Conservation (phyloP, 352 stramenopile species). For the Pythium periplocum region DNA sequence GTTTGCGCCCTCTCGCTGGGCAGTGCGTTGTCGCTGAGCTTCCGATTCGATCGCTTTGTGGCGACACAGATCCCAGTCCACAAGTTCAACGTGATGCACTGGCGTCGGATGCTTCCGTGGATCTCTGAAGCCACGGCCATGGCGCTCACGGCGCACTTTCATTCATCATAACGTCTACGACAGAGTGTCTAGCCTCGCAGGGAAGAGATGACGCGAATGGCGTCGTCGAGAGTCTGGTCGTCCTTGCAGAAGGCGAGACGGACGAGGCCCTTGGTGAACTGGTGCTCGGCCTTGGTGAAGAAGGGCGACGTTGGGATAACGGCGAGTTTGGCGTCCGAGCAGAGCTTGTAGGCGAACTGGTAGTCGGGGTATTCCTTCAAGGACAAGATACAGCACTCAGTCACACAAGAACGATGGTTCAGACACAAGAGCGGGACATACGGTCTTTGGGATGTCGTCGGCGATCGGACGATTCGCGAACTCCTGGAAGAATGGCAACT, state of each 20-base stretch:
- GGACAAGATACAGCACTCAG: neutral
- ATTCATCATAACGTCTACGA: neutral
- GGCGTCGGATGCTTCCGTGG: slow-evolving; percentile 81
- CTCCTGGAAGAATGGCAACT: slow-evolving; percentile 66
- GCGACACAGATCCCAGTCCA: slow-evolving; percentile 52
- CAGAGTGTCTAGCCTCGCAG: neutral
- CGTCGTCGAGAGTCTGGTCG: slow-evolving; percentile 89
- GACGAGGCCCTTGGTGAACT: slow-evolving; percentile 66
- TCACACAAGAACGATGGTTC: too few species aligned
- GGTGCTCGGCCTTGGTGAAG: slow-evolving; percentile 83
- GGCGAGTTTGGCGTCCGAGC: slow-evolving; percentile 85
- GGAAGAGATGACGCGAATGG: slow-evolving; percentile 69
- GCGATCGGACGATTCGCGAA: slow-evolving; percentile 53
- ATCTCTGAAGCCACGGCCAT: slow-evolving; percentile 52
- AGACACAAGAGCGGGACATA: slow-evolving; percentile 13
- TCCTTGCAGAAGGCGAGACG: slow-evolving; percentile 97
- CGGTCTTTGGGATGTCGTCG: slow-evolving; percentile 46
- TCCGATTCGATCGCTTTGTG: slow-evolving; percentile 67
- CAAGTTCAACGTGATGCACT: slow-evolving; percentile 87
- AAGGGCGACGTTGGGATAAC: slow-evolving; percentile 94
- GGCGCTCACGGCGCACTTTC: slow-evolving; percentile 41
- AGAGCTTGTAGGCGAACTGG: slow-evolving; percentile 89
- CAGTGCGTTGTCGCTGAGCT: slow-evolving; percentile 65
- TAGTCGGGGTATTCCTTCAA: slow-evolving; percentile 79
- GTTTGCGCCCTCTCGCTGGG: slow-evolving; percentile 47